phyloP scores from a whole-genome alignment of 495 filamentous ascomycete species.

The Penicillium maclennaniae region DNA sequence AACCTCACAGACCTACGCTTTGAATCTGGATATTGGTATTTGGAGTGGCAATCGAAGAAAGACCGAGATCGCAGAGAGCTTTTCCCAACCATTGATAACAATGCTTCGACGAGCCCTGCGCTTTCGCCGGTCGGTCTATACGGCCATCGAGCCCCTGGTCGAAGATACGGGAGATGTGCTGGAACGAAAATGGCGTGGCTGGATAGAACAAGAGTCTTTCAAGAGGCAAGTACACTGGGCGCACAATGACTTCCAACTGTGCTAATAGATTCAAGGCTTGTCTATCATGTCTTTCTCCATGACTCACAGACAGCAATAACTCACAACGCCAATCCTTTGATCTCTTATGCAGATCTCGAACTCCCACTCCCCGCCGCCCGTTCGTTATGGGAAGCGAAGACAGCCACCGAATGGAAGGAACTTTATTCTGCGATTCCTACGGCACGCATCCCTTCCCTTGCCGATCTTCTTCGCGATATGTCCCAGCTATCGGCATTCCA shows the following conservation, averaged over 20 bases:
- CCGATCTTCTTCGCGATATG: slow-evolving; percentile 51
- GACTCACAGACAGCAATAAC: slow-evolving; percentile 58
- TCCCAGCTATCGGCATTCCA: slow-evolving; percentile 37
- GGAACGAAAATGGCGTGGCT: slow-evolving; percentile 55
- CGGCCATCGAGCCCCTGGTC: slow-evolving; percentile 34
- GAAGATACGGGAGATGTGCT: slow-evolving; percentile 46
- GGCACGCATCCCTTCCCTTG: slow-evolving; percentile 42
- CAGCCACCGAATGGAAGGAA: slow-evolving; percentile 54
- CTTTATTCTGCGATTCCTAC: slow-evolving; percentile 37
- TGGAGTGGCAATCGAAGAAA: slow-evolving; percentile 67
- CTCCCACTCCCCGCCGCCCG: slow-evolving; percentile 54
- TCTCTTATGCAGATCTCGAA: slow-evolving; percentile 62
- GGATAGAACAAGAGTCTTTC: slow-evolving; percentile 54
- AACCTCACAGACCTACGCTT: slow-evolving; percentile 51
- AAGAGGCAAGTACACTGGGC: slow-evolving; percentile 35
- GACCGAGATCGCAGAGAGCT: slow-evolving; percentile 65
- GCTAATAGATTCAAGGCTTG: slow-evolving; percentile 37
- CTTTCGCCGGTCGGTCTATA: slow-evolving; percentile 41
- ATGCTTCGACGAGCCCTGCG: slow-evolving; percentile 41
- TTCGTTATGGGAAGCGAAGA: slow-evolving; percentile 53
- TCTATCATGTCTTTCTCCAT: slow-evolving; percentile 53
- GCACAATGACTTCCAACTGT: not conserved
- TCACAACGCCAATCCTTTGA: slow-evolving; percentile 51
- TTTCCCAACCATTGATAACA: slow-evolving; percentile 47
- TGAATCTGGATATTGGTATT: slow-evolving; percentile 55